These are phyloP conservation scores for Avena insularis DNA, from an alignment of 176 grass and related monocot species.

Conservation along the genomic window DNA sequence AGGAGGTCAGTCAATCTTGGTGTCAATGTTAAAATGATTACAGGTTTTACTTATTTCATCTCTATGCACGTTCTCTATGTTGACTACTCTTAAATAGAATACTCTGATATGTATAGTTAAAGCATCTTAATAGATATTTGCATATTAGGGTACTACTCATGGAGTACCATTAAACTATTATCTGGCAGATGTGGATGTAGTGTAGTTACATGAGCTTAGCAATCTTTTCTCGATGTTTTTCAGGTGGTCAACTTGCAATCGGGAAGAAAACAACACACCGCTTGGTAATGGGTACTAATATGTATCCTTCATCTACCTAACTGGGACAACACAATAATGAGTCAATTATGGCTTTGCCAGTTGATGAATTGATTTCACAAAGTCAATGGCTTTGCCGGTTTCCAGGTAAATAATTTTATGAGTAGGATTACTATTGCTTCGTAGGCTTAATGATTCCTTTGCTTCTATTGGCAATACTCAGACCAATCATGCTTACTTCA, in stretches of 20 bases:
- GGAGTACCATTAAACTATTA: not conserved
- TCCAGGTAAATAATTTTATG: conserved; percentile 49
- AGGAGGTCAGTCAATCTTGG: conserved; percentile 77
- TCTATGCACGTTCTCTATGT: not conserved
- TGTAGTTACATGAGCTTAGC: not conserved
- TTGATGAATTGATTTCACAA: conserved; percentile 85
- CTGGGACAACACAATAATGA: conserved; percentile 75
- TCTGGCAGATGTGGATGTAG: not conserved
- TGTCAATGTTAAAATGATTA: conserved; percentile 91
- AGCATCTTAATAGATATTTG: not conserved
- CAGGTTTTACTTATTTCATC: conserved; percentile 41
- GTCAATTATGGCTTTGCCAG: conserved; percentile 71
- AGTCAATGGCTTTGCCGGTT: conserved; percentile 89
- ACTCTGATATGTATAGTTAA: not conserved
- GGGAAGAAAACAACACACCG: conserved; percentile 74
- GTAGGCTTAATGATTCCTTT: not conserved
- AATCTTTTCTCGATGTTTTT: not conserved
- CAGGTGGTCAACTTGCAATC: conserved; percentile 80
- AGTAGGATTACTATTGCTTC: not conserved
- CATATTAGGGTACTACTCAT: not conserved
- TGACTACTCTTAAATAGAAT: not conserved
- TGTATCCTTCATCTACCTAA: conserved; percentile 80
- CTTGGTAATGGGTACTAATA: conserved; percentile 81
- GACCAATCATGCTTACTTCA: not conserved
- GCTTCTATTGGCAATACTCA: not conserved